Conservation (phyloP, 176 grass and related monocot genomes). For the Cenchrus purpureus region DNA sequence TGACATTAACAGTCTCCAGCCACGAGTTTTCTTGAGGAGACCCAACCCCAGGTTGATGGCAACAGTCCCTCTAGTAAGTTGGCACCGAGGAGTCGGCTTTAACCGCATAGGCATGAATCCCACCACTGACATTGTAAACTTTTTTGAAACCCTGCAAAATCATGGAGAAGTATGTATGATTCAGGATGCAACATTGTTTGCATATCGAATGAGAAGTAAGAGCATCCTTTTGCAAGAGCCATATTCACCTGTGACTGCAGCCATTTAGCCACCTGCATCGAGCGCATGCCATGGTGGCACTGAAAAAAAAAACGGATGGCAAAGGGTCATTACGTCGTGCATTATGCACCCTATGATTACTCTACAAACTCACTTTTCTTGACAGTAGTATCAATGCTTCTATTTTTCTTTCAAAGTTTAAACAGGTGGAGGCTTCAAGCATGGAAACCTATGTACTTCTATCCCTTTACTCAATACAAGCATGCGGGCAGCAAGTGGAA, state of each 20-base stretch:
- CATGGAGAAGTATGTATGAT: neutral
- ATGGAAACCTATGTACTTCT: slow-evolving; percentile 8
- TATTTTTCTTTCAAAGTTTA: neutral
- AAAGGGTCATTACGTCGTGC: neutral
- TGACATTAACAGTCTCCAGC: neutral
- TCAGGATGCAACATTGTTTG: neutral
- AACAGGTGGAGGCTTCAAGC: neutral
- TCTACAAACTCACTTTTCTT: neutral
- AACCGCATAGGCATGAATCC: slow-evolving; percentile 66
- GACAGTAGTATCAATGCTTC: neutral
- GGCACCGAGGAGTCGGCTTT: slow-evolving; percentile 73
- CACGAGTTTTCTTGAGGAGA: no score
- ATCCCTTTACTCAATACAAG: neutral
- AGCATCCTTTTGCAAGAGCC: neutral
- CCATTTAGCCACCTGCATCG: slow-evolving; percentile 95
- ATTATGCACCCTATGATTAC: neutral
- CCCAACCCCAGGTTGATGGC: neutral
- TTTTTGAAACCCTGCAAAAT: slow-evolving; percentile 75
- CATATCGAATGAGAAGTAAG: neutral
- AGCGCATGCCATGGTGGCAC: slow-evolving; percentile 93
- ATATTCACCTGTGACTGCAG: slow-evolving; percentile 85
- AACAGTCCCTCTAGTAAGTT: slow-evolving; percentile 49
- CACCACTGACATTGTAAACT: slow-evolving; percentile 69
- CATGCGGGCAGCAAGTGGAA: slow-evolving; percentile 7
- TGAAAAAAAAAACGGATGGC: slow-evolving; percentile 36